A percentile compares a stretch with the other conserved stretches of the same genome.
phyloP scores from a whole-genome alignment of 176 grass and related monocot genomes.

The Panicum miliaceum region DNA sequence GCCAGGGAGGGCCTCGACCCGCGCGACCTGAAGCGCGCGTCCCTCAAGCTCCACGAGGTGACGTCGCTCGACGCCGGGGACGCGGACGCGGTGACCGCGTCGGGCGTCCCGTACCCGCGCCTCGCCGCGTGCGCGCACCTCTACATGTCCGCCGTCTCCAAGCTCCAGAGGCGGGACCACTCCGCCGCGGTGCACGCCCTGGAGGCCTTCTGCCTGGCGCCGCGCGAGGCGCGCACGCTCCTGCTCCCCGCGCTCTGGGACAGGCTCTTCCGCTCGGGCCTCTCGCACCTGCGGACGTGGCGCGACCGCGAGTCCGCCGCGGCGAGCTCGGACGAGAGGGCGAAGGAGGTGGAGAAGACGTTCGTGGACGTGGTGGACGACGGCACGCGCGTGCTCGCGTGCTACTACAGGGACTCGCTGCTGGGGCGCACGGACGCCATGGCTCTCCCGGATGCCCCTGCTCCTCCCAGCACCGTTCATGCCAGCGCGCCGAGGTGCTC shows the following conservation, averaged over 20 bases:
- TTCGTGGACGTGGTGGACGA: slow-evolving; percentile 57
- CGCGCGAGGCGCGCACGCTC: slow-evolving; percentile 47
- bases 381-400: slow-evolving; percentile 59
- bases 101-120: slow-evolving; percentile 24
- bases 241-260: slow-evolving; percentile 74
- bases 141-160: slow-evolving; percentile 45
- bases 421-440: slow-evolving; percentile 50
- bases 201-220: slow-evolving; percentile 66
- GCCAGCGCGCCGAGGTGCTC: neutral
- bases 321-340: slow-evolving; percentile 19
- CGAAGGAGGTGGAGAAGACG: slow-evolving; percentile 45
- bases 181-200: slow-evolving; percentile 62
- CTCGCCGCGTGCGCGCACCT: slow-evolving; percentile 53
- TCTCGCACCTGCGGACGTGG: slow-evolving; percentile 67
- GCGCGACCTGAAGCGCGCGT: slow-evolving; percentile 55
- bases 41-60: slow-evolving; percentile 37
- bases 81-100: slow-evolving; percentile 26
- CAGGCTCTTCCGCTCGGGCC: slow-evolving; percentile 53
- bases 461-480: slow-evolving; percentile 43
- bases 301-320: slow-evolving; percentile 54
- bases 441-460: slow-evolving; percentile 45
- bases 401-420: slow-evolving; percentile 92
- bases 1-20: slow-evolving; percentile 35
- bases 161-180: slow-evolving; percentile 49
- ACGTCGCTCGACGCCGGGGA: slow-evolving; percentile 20